These are phyloP conservation scores for Leccinum disarticulatum DNA, from an alignment of 768 basidiomycete genomes.

Conservation along the genomic window DNA sequence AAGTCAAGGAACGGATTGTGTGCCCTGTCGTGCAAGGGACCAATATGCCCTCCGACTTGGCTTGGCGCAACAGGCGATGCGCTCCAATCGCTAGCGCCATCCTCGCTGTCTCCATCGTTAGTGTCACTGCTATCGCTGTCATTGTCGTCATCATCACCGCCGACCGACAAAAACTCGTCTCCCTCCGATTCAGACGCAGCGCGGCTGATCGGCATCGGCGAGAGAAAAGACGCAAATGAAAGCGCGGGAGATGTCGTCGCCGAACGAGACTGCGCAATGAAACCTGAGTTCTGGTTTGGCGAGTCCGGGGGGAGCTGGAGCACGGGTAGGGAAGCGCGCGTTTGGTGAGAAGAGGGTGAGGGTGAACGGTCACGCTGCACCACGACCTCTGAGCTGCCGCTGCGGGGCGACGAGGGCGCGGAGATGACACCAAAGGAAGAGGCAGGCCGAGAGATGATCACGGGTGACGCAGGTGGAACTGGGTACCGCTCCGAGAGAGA, in stretches of 20 bases:
- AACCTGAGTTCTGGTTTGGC: not conserved
- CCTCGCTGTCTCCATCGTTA: not conserved
- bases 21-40: slow-evolving; percentile 4
- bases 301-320: slow-evolving; percentile 16
- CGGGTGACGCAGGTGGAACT: slow-evolving; percentile 27
- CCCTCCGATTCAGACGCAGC: slow-evolving; percentile 21
- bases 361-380: slow-evolving; percentile 4
- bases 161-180: slow-evolving; percentile 28
- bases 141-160: slow-evolving; percentile 9
- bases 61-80: not conserved
- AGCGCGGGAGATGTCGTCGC: slow-evolving; percentile 17
- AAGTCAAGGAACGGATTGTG: slow-evolving; percentile 27
- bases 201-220: slow-evolving; percentile 22
- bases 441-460: slow-evolving; percentile 26
- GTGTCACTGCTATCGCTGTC: not conserved
- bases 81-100: slow-evolving; percentile 13
- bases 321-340: slow-evolving; percentile 1
- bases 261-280: not conserved
- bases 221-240: slow-evolving; percentile 27
- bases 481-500: slow-evolving; percentile 35
- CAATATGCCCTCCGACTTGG: not conserved
- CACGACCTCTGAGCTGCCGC: slow-evolving; percentile 16
- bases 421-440: slow-evolving; percentile 28
- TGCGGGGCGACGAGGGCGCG: slow-evolving; percentile 21
- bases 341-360: slow-evolving; percentile 2